These are phyloP conservation scores for Aureoboletus auriporus DNA, from an alignment of 768 basidiomycete genomes.

Conservation along the genomic window DNA sequence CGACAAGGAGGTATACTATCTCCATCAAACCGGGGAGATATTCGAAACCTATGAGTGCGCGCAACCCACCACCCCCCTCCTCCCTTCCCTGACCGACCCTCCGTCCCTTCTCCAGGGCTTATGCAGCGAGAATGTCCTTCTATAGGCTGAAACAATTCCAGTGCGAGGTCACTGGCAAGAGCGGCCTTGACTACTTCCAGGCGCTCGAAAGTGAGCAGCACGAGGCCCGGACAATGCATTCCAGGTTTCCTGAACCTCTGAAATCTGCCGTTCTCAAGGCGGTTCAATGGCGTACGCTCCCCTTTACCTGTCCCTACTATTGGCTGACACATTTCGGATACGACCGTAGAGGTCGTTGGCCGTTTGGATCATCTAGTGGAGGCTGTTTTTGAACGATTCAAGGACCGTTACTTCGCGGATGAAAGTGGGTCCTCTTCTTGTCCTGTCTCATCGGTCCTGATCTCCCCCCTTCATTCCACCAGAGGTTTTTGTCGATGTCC, in stretches of 20 bases:
- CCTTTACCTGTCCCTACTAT: slow-evolving; percentile 16
- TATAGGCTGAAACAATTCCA: slow-evolving; percentile 93
- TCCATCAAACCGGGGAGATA: slow-evolving; percentile 94
- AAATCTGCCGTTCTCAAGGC: slow-evolving; percentile 88
- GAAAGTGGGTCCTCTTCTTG: slow-evolving; percentile 64
- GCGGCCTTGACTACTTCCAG: slow-evolving; percentile 89
- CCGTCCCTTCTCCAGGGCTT: slow-evolving; percentile 45
- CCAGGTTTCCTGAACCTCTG: slow-evolving; percentile 87
- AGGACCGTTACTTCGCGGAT: slow-evolving; percentile 87
- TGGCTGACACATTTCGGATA: slow-evolving; percentile 11
- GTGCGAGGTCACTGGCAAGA: slow-evolving; percentile 96
- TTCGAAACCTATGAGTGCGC: slow-evolving; percentile 93
- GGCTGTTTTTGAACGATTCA: slow-evolving; percentile 92
- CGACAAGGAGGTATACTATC: slow-evolving; percentile 80
- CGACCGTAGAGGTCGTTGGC: slow-evolving; percentile 83
- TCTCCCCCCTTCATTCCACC: slow-evolving; percentile 12
- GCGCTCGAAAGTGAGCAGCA: slow-evolving; percentile 88
- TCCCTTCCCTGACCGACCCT: slow-evolving; percentile 22
- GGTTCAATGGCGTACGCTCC: slow-evolving; percentile 92
- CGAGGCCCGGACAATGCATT: slow-evolving; percentile 86
- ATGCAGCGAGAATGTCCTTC: slow-evolving; percentile 90
- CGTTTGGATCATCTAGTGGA: slow-evolving; percentile 94
- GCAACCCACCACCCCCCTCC: slow-evolving; percentile 19
- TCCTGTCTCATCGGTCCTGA: slow-evolving; percentile 12
- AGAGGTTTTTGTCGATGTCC: slow-evolving; percentile 86